Conservation (phyloP, 306 rosid genomes). For the Senna tora region DNA sequence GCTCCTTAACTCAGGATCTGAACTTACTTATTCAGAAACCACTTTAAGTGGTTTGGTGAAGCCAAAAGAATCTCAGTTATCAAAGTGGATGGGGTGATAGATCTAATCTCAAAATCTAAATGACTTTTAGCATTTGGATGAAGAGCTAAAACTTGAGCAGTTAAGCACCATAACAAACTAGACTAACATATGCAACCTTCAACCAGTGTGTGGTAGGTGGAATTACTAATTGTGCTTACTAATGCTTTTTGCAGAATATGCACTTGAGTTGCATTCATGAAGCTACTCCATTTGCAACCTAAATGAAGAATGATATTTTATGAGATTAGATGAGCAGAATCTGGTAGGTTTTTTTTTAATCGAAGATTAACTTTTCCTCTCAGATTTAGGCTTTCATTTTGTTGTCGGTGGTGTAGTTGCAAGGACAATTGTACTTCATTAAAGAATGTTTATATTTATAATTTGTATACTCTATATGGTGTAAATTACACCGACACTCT, state of each 20-base stretch:
- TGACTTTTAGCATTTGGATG: neutral
- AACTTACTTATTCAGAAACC: constrained; percentile 43
- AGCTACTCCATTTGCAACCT: constrained; percentile 4
- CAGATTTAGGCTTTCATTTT: neutral
- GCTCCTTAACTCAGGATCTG: constrained; percentile 46
- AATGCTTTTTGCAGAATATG: neutral
- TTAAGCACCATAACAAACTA: neutral
- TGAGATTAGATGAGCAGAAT: neutral
- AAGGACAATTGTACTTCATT: neutral
- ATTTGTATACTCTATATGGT: neutral
- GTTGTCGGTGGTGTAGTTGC: neutral
- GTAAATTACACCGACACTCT: neutral
- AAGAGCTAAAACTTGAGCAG: constrained; percentile 12
- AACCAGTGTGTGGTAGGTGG: neutral
- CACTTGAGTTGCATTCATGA: neutral
- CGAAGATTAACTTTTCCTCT: neutral
- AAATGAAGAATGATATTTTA: neutral
- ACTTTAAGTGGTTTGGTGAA: constrained; percentile 49
- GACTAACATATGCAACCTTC: neutral
- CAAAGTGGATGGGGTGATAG: neutral
- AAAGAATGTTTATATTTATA: neutral
- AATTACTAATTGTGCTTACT: neutral
- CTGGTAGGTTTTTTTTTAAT: neutral
- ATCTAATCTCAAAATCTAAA: constrained; percentile 4
- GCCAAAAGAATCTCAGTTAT: constrained; percentile 29